A percentile compares a stretch with the other conserved stretches of the same genome.
These are phyloP conservation scores for Salix brachista DNA, from an alignment of 345 rosid species.

Conservation along the genomic window DNA sequence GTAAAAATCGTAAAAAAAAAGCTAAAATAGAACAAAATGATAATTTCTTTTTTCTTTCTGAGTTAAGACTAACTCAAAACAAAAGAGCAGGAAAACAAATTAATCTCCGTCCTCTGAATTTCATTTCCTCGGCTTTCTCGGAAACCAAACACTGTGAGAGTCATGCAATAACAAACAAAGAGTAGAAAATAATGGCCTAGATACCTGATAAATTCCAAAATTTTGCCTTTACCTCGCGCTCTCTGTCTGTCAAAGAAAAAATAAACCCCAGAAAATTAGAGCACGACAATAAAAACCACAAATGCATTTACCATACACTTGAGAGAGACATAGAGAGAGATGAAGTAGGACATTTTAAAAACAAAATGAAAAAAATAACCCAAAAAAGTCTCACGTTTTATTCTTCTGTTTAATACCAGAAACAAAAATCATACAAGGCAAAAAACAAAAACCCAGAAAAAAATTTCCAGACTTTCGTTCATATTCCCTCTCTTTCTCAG, in stretches of 20 bases:
- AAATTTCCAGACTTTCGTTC: not conserved
- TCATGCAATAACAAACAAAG: not conserved
- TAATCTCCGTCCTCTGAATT: not conserved
- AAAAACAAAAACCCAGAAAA: not conserved
- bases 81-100: not conserved
- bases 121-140: not conserved
- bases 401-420: not conserved
- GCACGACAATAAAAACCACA: not conserved
- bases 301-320: not conserved
- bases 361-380: not conserved
- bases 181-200: not conserved
- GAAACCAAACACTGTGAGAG: not conserved
- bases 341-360: not conserved
- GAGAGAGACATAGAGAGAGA: not conserved
- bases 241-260: not conserved
- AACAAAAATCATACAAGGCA: not conserved
- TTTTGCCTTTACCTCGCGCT: not conserved
- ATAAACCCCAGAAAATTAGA: not conserved
- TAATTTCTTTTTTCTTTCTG: not conserved
- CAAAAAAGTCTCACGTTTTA: not conserved
- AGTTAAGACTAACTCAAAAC: not conserved
- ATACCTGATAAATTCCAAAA: not conserved
- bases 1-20: not conserved
- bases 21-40: not conserved
- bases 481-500: not conserved